These are phyloP conservation scores for Cladophialophora psammophila DNA, from an alignment of 2,329 filamentous ascomycete genomes.

Conservation along the genomic window DNA sequence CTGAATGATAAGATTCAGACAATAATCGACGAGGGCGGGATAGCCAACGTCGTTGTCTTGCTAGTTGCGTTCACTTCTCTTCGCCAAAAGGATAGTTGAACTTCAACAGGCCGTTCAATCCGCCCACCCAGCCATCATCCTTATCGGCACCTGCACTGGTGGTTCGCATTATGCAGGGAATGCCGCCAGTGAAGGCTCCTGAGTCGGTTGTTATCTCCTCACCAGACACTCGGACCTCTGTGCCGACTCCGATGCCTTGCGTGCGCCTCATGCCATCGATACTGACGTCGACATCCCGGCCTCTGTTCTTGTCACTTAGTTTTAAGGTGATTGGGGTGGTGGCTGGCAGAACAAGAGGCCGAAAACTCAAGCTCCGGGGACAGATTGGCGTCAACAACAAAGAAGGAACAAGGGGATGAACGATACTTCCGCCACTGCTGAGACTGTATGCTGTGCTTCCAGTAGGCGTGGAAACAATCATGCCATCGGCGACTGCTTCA, in stretches of 20 bases:
- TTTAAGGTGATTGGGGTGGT: slow-evolving; percentile 83
- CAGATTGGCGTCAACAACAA: slow-evolving; percentile 94
- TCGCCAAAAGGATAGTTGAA: slow-evolving; percentile 97
- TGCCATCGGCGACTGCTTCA: slow-evolving; percentile 92
- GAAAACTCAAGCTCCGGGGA: slow-evolving; percentile 87
- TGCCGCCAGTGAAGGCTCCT: slow-evolving; percentile 73
- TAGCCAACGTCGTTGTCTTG: not conserved
- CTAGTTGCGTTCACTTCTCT: slow-evolving; percentile 43
- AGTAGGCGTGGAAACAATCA: slow-evolving; percentile 91
- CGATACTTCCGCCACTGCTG: slow-evolving; percentile 90
- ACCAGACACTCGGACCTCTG: slow-evolving; percentile 87
- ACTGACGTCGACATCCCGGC: slow-evolving; percentile 77
- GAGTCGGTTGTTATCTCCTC: slow-evolving; percentile 68
- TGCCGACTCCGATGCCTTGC: slow-evolving; percentile 72
- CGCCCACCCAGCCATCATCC: slow-evolving; percentile 96
- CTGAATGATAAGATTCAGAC: not conserved
- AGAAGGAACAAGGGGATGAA: slow-evolving; percentile 89
- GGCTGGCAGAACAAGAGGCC: slow-evolving; percentile 85
- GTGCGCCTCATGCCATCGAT: slow-evolving; percentile 75
- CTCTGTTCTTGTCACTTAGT: slow-evolving; percentile 80
- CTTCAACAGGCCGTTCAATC: slow-evolving; percentile 89
- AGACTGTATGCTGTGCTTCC: slow-evolving; percentile 95
- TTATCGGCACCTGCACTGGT: slow-evolving; percentile 57
- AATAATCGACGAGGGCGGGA: not conserved
- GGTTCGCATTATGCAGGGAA: slow-evolving; percentile 86